Evolutionary conservation across 2,329 filamentous ascomycete species (phyloP), one percentile per base, ranked within the genome.

Genomic region (Penicillium capsulatum): DNA sequence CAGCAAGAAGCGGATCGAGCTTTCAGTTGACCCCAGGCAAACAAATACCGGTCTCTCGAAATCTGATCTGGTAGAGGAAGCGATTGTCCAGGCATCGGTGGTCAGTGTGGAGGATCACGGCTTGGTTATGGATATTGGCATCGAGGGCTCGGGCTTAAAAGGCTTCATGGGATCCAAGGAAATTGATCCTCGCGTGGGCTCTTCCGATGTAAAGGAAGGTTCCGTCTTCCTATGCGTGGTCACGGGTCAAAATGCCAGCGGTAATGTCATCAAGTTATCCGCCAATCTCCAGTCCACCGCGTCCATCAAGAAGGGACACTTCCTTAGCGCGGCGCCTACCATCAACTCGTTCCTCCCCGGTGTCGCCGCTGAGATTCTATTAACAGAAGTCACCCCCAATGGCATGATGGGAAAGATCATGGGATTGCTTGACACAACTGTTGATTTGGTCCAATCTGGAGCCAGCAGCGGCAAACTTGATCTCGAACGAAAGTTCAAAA

Each of bases 41-140:
- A 76, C 87, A 38, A 98, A 98, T 62, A 76, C 77, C 2, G 83
- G 86, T 1, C 71, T 98, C 15, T 72, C 77, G 3, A 76, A 79
- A 50, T 79, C 84, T 28, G 87, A 88, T 54, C 66, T 96, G 7
- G 80, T 92, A 7, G 67, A 76, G 28, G 84, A 94, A 57, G 76
- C 74, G 49, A 89, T 86, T 31, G 71, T 97, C 14, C 94, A 97
- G 75, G 91, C 89, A 2, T 84, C 89, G 0, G 83, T 98, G 17
- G 68, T 77, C 35, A 98, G 91, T 64, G 84, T 94, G n/a, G 91
- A 98, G 65, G 94, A 98, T 55, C 90, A 95, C 58, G 92, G 92
- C 46, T 77, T 92, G 42, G 79, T 97, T 40, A 95, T 98, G 88
- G 88, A 96, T 53, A 68, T 97, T 26, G 88, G 88, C 13, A 71